phyloP scores from a whole-genome alignment of 1,284 basidiomycete species.

The Phellopilus nigrolimitatus region DNA sequence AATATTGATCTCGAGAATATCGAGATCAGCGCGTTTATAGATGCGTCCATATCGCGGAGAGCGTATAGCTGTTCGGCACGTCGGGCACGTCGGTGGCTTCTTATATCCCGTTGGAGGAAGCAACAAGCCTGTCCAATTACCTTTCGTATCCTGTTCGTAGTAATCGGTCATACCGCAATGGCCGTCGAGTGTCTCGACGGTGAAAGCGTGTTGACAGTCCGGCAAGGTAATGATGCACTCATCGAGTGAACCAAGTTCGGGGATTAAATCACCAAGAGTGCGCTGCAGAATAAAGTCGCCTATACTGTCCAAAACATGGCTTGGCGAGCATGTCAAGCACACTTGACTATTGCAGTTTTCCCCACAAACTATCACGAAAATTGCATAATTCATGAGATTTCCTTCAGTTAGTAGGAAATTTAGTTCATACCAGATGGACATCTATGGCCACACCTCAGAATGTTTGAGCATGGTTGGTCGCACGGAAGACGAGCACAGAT shows the following conservation, averaged over 20 bases:
- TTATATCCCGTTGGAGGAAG: conserved; percentile 39
- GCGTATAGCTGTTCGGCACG: conserved; percentile 47
- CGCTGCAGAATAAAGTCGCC: conserved; percentile 58
- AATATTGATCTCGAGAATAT: conserved; percentile 60
- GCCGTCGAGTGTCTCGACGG: conserved; percentile 67
- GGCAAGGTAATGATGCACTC: conserved; percentile 58
- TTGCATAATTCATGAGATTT: conserved; percentile 17
- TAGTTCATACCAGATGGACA: conserved; percentile 60
- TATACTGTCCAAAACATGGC: conserved; percentile 36
- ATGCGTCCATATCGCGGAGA: conserved; percentile 54
- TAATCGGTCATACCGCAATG: conserved; percentile 48
- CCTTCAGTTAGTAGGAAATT: not conserved
- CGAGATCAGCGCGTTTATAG: conserved; percentile 55
- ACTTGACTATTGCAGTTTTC: conserved; percentile 56
- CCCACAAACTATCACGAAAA: conserved; percentile 57
- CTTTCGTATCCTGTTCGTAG: conserved; percentile 37
- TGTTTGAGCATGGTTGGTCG: conserved; percentile 46
- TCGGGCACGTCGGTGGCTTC: conserved; percentile 49
- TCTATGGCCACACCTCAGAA: conserved; percentile 53
- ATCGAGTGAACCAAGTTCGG: conserved; percentile 38
- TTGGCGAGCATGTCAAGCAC: conserved; percentile 48
- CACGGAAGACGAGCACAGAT: conserved; percentile 67
- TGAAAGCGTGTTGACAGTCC: conserved; percentile 61
- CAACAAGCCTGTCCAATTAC: conserved; percentile 39
- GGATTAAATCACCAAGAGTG: conserved; percentile 45